These are phyloP conservation scores for Quercus alba DNA, from an alignment of 306 rosid species.

Conservation along the genomic window DNA sequence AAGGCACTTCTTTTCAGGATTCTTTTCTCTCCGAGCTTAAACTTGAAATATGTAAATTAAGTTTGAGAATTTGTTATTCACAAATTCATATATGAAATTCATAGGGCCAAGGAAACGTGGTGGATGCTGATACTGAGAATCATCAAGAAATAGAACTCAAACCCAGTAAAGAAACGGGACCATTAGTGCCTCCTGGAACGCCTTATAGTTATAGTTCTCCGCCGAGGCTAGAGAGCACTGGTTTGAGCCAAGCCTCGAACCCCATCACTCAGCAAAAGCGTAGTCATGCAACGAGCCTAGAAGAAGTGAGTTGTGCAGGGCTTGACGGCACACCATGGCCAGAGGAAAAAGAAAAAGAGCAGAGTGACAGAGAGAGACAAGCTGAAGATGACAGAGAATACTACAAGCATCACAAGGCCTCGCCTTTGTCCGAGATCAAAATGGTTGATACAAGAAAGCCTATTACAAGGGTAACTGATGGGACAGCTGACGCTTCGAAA, in stretches of 20 bases:
- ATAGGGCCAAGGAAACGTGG: slow-evolving; percentile 32
- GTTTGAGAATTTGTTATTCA: no score
- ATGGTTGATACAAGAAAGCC: slow-evolving; percentile 68
- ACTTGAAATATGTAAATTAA: not conserved
- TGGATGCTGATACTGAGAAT: not conserved
- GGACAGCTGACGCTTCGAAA: slow-evolving; percentile 24
- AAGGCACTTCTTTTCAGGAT: no score
- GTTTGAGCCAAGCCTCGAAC: slow-evolving; percentile 39
- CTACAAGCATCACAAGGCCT: slow-evolving; percentile 60
- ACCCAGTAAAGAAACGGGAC: slow-evolving; percentile 8
- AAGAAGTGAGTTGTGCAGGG: slow-evolving; percentile 55
- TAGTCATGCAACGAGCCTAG: slow-evolving; percentile 1
- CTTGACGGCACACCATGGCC: slow-evolving; percentile 62
- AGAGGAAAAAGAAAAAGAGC: slow-evolving; percentile 6
- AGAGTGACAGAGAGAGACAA: slow-evolving; percentile 3
- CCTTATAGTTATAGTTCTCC: slow-evolving; percentile 35
- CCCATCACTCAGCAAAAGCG: slow-evolving; percentile 53
- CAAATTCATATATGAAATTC: not conserved
- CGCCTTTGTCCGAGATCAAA: slow-evolving; percentile 72
- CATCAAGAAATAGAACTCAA: slow-evolving; percentile 14
- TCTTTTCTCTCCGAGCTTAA: not conserved
- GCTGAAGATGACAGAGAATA: slow-evolving; percentile 39
- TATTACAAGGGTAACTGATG: slow-evolving; percentile 34
- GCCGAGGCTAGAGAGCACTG: slow-evolving; percentile 42
- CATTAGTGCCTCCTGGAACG: slow-evolving; percentile 28